Base-by-base conservation (phyloP, 176 grass and related monocot species). In the Oryza longistaminata region DNA sequence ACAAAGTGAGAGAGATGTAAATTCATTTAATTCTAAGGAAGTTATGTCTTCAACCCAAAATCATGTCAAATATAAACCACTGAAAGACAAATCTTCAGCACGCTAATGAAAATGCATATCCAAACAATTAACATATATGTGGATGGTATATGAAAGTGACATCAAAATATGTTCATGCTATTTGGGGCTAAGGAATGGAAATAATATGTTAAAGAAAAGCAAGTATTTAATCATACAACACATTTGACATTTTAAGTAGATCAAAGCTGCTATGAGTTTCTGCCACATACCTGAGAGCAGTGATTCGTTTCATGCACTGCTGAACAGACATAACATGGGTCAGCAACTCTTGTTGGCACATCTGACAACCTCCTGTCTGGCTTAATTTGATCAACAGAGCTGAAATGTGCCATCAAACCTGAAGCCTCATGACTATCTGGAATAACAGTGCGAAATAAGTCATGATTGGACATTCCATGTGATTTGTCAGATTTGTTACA, bases 201-300 rank as follows among this genome's bases (percentile, higher is more conserved):
- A 43, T 42, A 45, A 55, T 68, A 68, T 73, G 68, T 5, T 39
- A 44, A 68, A 87, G 74, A 40, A 45, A 34, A 83, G 26, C 21
- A 13, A 16, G 19, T 22, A 70, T 6, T 60, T 65, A 77, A 73
- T 77, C 67, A 76, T 33, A 77, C 19, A 6, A 46, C 49, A 45
- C 2, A 34, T 71, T 86, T 40, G 46, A 66, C 19, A 35, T 26
- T 34, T 17, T 84, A 84, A 74, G 45, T 29, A 76, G 62, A 35
- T 66, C 13, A 43, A 82, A 77, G 22, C 10, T 53, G 49, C 13
- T 66, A 73, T 67, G 82, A 39, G 29, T 68, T 75, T 81, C 52
- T 52, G 15, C 1, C 21, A 71, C 6, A 65, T 92, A 92, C 91
- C 91, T 90, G 87, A 68, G 60, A 34, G 60, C 10, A 81, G 33